Conservation (phyloP, 2,329 filamentous ascomycete species). For the Decorospora gaudefroyi region DNA sequence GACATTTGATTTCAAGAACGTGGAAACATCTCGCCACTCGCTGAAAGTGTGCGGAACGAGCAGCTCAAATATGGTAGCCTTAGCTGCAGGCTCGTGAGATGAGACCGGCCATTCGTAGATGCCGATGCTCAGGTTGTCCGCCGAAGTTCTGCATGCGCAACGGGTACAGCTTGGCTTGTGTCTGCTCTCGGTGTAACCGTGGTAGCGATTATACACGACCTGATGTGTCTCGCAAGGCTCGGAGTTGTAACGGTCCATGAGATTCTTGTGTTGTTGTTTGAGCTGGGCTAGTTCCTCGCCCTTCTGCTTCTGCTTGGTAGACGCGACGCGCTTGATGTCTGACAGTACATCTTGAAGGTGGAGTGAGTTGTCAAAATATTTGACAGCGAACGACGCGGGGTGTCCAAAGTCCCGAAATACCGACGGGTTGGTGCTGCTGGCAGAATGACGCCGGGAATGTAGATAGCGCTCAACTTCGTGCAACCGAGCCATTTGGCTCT, state of each 20-base stretch:
- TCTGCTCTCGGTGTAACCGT: background rate
- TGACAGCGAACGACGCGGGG: slow-evolving; percentile 52
- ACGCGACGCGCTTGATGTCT: slow-evolving; percentile 50
- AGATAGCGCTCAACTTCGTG: slow-evolving; percentile 55
- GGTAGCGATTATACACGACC: slow-evolving; percentile 3
- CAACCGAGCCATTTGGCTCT: slow-evolving; percentile 54
- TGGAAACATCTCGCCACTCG: slow-evolving; percentile 56
- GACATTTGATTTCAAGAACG: slow-evolving; percentile 50
- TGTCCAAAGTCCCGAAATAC: slow-evolving; percentile 49
- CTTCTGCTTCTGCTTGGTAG: slow-evolving; percentile 19
- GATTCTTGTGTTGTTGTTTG: slow-evolving; percentile 11
- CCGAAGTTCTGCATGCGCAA: slow-evolving; percentile 42
- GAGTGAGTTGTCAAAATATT: slow-evolving; percentile 53
- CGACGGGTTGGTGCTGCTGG: slow-evolving; percentile 24
- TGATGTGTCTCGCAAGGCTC: slow-evolving; percentile 12
- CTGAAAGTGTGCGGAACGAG: slow-evolving; percentile 48
- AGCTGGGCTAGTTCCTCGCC: slow-evolving; percentile 17
- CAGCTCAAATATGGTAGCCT: slow-evolving; percentile 60
- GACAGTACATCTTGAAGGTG: slow-evolving; percentile 46
- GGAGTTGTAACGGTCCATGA: slow-evolving; percentile 14
- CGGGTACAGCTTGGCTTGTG: slow-evolving; percentile 17
- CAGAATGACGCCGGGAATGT: slow-evolving; percentile 26
- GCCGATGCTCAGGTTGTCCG: slow-evolving; percentile 50
- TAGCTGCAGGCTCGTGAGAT: slow-evolving; percentile 30
- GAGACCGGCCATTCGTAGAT: slow-evolving; percentile 64